Evolutionary conservation across 1,139 yeast species (phyloP).

Genomic region (Wickerhamomyces sp.): DNA sequence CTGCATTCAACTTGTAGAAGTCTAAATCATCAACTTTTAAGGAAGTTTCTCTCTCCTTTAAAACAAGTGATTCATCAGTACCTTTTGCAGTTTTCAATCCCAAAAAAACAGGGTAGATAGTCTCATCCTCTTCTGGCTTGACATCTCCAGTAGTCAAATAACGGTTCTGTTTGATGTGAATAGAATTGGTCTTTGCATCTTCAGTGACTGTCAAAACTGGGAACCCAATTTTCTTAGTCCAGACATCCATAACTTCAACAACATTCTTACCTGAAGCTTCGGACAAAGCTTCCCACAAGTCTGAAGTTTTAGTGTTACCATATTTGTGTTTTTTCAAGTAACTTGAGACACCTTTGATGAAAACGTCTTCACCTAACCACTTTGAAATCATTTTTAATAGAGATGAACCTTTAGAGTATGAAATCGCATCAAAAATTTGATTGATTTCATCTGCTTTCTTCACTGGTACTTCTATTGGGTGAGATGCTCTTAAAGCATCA

Average conservation of each 20-base stretch:
- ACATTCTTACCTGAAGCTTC: constrained; percentile 76
- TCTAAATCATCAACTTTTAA: constrained; percentile 41
- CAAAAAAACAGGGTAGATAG: constrained; percentile 80
- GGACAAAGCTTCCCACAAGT: constrained; percentile 73
- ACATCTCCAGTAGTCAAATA: constrained; percentile 78
- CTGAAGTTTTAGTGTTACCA: constrained; percentile 73
- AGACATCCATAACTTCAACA: constrained; percentile 63
- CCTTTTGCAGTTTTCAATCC: constrained; percentile 67
- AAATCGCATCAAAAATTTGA: constrained; percentile 74
- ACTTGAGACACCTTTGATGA: constrained; percentile 65
- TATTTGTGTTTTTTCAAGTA: constrained; percentile 64
- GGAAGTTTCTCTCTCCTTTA: constrained; percentile 49
- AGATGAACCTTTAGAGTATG: constrained; percentile 75
- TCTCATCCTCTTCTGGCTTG: constrained; percentile 61
- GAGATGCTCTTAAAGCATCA: constrained; percentile 70
- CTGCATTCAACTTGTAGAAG: constrained; percentile 76
- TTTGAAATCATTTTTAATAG: constrained; percentile 66
- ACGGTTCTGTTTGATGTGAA: constrained; percentile 64
- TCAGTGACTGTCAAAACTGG: constrained; percentile 69
- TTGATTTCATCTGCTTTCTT: constrained; percentile 69
- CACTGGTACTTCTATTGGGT: constrained; percentile 76
- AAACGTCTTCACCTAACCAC: constrained; percentile 60
- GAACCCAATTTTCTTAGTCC: constrained; percentile 83
- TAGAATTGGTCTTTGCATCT: constrained; percentile 33
- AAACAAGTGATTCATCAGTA: constrained; percentile 56